Evolutionary conservation across 2,329 filamentous ascomycete genomes (phyloP).

Genomic region (Sporothrix phasma): DNA sequence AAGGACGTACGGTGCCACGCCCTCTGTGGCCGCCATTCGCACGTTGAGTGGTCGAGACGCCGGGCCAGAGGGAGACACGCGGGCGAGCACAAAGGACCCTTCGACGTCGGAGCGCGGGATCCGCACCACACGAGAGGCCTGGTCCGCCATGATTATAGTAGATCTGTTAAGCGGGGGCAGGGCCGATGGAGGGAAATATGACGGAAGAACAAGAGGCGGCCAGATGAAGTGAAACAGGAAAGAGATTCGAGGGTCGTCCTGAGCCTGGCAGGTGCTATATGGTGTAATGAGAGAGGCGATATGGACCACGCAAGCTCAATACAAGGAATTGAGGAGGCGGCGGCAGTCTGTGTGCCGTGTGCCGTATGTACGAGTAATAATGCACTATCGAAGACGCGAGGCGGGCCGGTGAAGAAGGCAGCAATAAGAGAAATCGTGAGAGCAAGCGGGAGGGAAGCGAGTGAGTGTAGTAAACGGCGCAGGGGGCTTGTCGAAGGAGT

Average conservation of each 20-base stretch:
- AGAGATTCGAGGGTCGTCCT: slow-evolving; percentile 11
- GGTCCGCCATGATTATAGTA: slow-evolving; percentile 7
- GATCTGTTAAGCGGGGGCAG: not conserved
- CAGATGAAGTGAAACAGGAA: slow-evolving; percentile 8
- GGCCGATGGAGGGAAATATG: not conserved
- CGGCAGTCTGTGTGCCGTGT: slow-evolving; percentile 8
- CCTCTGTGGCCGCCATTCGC: slow-evolving; percentile 59
- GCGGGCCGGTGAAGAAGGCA: not conserved
- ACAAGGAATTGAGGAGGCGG: not conserved
- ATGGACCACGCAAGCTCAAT: not conserved
- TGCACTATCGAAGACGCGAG: slow-evolving; percentile 1
- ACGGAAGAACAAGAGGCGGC: not conserved
- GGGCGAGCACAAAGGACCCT: slow-evolving; percentile 48
- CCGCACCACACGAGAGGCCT: slow-evolving; percentile 38
- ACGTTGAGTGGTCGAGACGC: slow-evolving; percentile 47
- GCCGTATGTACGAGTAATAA: slow-evolving; percentile 1
- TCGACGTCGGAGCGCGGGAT: slow-evolving; percentile 46
- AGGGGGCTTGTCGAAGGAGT: not conserved
- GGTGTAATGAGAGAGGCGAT: not conserved
- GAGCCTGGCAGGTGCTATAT: slow-evolving; percentile 2
- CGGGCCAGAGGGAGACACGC: slow-evolving; percentile 40
- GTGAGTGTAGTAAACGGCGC: not conserved
- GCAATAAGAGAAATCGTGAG: too few species aligned
- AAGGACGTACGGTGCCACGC: slow-evolving; percentile 47
- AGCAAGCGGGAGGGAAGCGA: not conserved